These are phyloP conservation scores for Lachnellula occidentalis DNA, from an alignment of 2,329 filamentous ascomycete genomes.

Conservation along the genomic window DNA sequence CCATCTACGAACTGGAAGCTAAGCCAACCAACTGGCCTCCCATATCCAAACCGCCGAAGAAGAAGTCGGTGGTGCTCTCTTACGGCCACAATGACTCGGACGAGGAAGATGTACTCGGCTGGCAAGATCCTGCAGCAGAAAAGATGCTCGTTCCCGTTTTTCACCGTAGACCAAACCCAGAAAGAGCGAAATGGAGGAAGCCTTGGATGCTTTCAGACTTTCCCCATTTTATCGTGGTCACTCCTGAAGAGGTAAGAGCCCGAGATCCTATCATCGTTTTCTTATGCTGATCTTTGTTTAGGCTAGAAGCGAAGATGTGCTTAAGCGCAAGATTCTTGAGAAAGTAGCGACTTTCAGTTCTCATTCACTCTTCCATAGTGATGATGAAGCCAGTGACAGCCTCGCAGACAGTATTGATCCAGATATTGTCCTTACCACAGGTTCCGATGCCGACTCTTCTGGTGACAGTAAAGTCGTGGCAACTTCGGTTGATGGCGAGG, in stretches of 20 bases:
- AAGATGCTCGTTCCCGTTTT: slow-evolving; percentile 66
- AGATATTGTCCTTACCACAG: slow-evolving; percentile 62
- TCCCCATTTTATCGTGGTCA: slow-evolving; percentile 71
- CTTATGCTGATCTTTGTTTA: slow-evolving; percentile 13
- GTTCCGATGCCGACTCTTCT: slow-evolving; percentile 60
- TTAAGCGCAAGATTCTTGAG: slow-evolving; percentile 74
- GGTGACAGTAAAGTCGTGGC: slow-evolving; percentile 68
- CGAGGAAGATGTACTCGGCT: slow-evolving; percentile 42
- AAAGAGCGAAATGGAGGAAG: slow-evolving; percentile 25
- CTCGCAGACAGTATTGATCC: slow-evolving; percentile 54
- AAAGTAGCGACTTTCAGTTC: slow-evolving; percentile 74
- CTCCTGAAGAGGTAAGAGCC: slow-evolving; percentile 60
- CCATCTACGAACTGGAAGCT: slow-evolving; percentile 72
- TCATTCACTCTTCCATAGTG: slow-evolving; percentile 50
- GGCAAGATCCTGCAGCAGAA: slow-evolving; percentile 58
- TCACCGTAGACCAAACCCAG: slow-evolving; percentile 45
- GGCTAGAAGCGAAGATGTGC: slow-evolving; percentile 57
- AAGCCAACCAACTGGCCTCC: slow-evolving; percentile 72
- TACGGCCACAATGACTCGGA: slow-evolving; percentile 37
- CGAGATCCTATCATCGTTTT: background rate
- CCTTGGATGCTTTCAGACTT: slow-evolving; percentile 31
- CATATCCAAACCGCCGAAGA: slow-evolving; percentile 36
- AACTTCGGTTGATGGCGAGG: slow-evolving; percentile 78
- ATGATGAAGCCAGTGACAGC: slow-evolving; percentile 34
- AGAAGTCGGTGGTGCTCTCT: slow-evolving; percentile 45